phyloP scores from a whole-genome alignment of 1,284 basidiomycete genomes.

The Singerocomus inundabilis region DNA sequence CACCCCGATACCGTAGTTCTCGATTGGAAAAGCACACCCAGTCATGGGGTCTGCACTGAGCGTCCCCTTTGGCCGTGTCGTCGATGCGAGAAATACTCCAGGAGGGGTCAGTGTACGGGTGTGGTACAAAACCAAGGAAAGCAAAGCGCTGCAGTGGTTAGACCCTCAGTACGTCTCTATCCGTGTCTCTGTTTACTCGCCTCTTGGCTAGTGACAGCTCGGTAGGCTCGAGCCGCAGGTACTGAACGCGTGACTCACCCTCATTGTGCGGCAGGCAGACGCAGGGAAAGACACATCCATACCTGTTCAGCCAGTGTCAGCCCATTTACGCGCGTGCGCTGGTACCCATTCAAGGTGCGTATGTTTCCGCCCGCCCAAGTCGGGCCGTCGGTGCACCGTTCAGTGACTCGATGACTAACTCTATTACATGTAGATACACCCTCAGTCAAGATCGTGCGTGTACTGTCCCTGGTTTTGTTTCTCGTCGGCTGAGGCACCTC shows the following conservation, averaged over 20 bases:
- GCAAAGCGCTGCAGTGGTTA: slow-evolving; percentile 93
- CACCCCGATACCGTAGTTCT: slow-evolving; percentile 48
- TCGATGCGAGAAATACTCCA: slow-evolving; percentile 35
- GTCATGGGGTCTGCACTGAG: slow-evolving; percentile 74
- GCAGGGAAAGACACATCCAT: slow-evolving; percentile 82
- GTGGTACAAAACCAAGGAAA: slow-evolving; percentile 69
- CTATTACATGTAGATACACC: slow-evolving; percentile 50
- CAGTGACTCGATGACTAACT: not conserved
- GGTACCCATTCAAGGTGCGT: slow-evolving; percentile 74
- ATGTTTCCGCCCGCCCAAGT: no score
- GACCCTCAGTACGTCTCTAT: slow-evolving; percentile 66
- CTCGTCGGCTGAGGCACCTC: no score
- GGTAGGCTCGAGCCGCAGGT: no score
- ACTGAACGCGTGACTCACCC: not conserved
- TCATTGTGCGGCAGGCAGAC: slow-evolving; percentile 65
- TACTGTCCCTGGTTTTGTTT: not conserved
- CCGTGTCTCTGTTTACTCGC: not conserved
- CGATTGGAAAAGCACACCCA: slow-evolving; percentile 51
- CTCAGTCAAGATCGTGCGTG: slow-evolving; percentile 69
- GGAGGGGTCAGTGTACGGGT: slow-evolving; percentile 56
- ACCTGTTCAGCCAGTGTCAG: slow-evolving; percentile 93
- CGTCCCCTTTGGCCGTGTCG: slow-evolving; percentile 45
- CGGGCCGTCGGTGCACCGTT: not conserved
- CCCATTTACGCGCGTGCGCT: slow-evolving; percentile 86
- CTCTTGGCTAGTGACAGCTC: not conserved